A percentile compares a stretch with the other conserved stretches of the same genome.
These are phyloP conservation scores for Carallia brachiata DNA, from an alignment of 345 rosid genomes.

Conservation along the genomic window DNA sequence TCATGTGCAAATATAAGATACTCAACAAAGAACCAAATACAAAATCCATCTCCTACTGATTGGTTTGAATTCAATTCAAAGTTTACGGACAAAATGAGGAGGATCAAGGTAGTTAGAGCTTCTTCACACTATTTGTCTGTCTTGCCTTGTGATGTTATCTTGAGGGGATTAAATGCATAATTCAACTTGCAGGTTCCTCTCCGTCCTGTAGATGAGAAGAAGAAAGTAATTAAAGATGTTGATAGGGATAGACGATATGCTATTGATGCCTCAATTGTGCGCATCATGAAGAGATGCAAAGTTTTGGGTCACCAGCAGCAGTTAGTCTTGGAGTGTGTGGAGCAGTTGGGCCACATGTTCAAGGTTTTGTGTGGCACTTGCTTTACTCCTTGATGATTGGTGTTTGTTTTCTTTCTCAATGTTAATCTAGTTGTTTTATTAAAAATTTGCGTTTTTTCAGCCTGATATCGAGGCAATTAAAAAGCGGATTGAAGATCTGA, in stretches of 20 bases:
- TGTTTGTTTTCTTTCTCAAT: constrained; percentile 1
- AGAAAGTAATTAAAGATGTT: constrained; percentile 38
- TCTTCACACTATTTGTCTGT: not conserved
- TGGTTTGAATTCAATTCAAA: constrained; percentile 37
- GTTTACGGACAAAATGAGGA: constrained; percentile 41
- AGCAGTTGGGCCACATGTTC: constrained; percentile 36
- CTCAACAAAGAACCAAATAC: constrained; percentile 39
- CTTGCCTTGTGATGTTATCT: not conserved
- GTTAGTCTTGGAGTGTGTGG: constrained; percentile 38
- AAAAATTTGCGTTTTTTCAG: constrained; percentile 21
- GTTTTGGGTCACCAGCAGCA: constrained; percentile 44
- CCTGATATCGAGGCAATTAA: constrained; percentile 45
- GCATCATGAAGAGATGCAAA: constrained; percentile 52
- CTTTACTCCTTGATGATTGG: not conserved
- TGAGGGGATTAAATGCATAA: not conserved
- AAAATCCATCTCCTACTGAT: constrained; percentile 33
- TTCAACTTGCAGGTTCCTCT: constrained; percentile 36
- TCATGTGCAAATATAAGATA: constrained; percentile 43
- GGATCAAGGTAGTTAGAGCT: constrained; percentile 38
- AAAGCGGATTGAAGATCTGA: constrained; percentile 41
- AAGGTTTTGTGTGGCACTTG: constrained; percentile 21
- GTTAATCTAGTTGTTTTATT: not conserved
- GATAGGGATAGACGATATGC: constrained; percentile 37
- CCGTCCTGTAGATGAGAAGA: constrained; percentile 38
- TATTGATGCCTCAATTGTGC: constrained; percentile 44